Conservation (phyloP, 1,284 basidiomycete species). For the Ceratobasidium sp. region DNA sequence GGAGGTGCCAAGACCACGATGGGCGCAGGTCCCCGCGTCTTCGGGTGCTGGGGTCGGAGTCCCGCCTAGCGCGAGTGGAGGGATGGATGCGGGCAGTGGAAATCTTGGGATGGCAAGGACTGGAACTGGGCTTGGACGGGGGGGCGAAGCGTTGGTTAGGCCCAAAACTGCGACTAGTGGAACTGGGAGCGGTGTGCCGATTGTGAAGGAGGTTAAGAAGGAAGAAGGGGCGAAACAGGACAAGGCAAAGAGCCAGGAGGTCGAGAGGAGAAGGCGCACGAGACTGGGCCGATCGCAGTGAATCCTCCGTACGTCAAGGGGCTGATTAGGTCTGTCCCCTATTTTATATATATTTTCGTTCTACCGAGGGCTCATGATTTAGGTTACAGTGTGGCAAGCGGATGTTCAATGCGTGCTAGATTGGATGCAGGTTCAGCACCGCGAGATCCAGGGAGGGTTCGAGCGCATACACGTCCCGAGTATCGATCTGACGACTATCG, state of each 20-base stretch:
- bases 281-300: constrained; percentile 67
- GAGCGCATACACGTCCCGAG: constrained; percentile 96
- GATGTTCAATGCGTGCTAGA: constrained; percentile 91
- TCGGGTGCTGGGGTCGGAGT: constrained; percentile 66
- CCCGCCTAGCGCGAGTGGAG: constrained; percentile 49
- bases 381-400: constrained; percentile 76
- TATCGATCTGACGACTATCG: constrained; percentile 84
- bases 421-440: constrained; percentile 93
- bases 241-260: too few relatives aligned
- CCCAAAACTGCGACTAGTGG: constrained; percentile 56
- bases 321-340: constrained; percentile 74
- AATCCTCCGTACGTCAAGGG: constrained; percentile 92
- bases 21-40: constrained; percentile 57
- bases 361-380: neutral
- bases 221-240: constrained; percentile 53
- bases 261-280: constrained; percentile 47
- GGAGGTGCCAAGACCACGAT: constrained; percentile 19
- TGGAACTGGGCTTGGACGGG: constrained; percentile 63
- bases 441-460: constrained; percentile 90
- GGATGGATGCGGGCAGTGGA: constrained; percentile 76
- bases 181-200: constrained; percentile 55
- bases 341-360: neutral
- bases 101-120: constrained; percentile 67
- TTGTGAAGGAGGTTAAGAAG: constrained; percentile 56
- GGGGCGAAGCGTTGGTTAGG: constrained; percentile 68